Evolutionary conservation across 768 basidiomycete genomes (phyloP).

Genomic region (Rhizopogon sp.): DNA sequence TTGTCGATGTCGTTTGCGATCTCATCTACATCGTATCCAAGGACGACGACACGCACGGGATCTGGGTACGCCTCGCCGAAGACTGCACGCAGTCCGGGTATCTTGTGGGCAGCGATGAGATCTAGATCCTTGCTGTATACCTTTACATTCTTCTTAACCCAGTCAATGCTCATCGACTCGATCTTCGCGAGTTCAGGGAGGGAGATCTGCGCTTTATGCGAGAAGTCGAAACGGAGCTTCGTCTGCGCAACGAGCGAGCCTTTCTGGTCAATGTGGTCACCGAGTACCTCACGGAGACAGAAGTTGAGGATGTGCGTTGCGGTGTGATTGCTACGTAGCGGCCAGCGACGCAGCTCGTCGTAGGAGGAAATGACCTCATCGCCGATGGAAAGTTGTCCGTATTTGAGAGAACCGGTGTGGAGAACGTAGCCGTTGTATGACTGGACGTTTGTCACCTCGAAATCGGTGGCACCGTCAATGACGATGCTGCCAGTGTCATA

Average conservation of each 20-base stretch:
- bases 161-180: constrained; percentile 77
- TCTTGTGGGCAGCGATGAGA: constrained; percentile 72
- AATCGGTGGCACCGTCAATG: constrained; percentile 87
- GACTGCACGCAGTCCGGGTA: constrained; percentile 92
- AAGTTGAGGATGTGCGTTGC: constrained; percentile 98
- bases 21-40: constrained; percentile 85
- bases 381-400: constrained; percentile 75
- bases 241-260: constrained; percentile 95
- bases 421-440: constrained; percentile 93
- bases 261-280: constrained; percentile 97
- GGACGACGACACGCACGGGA: constrained; percentile 90
- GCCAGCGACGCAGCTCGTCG: constrained; percentile 95
- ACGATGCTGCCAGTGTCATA: constrained; percentile 94
- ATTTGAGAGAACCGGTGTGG: constrained; percentile 87
- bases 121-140: constrained; percentile 87
- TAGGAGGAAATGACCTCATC: constrained; percentile 86
- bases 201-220: constrained; percentile 87
- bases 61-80: constrained; percentile 98
- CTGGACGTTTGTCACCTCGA: constrained; percentile 91
- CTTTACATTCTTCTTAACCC: constrained; percentile 85
- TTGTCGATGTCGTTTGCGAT: constrained; percentile 83
- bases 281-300: constrained; percentile 85
- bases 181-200: constrained; percentile 75
- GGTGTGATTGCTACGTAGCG: constrained; percentile 95
- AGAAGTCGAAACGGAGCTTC: constrained; percentile 98